phyloP scores from a whole-genome alignment of 2,329 filamentous ascomycete genomes.

The Botrytis fragariae region DNA sequence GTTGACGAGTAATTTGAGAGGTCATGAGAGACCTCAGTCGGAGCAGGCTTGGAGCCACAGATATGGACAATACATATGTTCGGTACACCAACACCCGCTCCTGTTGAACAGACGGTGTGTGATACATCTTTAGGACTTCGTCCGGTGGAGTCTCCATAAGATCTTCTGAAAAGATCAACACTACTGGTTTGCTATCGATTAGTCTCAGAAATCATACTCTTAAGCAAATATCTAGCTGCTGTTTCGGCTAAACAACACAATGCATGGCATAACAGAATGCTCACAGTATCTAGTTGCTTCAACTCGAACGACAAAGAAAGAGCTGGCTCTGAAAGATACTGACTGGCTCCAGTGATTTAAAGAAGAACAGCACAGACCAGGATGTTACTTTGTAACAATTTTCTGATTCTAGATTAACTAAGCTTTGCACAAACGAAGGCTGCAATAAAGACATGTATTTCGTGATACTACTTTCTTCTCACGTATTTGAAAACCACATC shows the following conservation, averaged over 20 bases:
- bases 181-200: not conserved
- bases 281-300: too few species aligned
- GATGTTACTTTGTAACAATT: not conserved
- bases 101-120: too few species aligned
- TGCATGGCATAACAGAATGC: too few species aligned
- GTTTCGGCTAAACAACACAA: not conserved
- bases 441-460: not conserved
- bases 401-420: not conserved
- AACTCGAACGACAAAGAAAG: not conserved
- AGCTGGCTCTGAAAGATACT: not conserved
- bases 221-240: not conserved
- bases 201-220: not conserved
- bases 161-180: not conserved
- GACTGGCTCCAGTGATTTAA: not conserved
- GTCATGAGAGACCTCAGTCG: too few species aligned
- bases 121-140: too few species aligned
- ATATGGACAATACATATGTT: too few species aligned
- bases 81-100: too few species aligned
- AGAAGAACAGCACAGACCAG: not conserved
- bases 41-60: too few species aligned
- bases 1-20: not conserved
- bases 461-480: not conserved
- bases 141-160: too few species aligned
- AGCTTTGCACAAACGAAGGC: not conserved
- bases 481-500: constrained; percentile 5